phyloP scores from a whole-genome alignment of 176 grass and related monocot species.

The Carex parvula region DNA sequence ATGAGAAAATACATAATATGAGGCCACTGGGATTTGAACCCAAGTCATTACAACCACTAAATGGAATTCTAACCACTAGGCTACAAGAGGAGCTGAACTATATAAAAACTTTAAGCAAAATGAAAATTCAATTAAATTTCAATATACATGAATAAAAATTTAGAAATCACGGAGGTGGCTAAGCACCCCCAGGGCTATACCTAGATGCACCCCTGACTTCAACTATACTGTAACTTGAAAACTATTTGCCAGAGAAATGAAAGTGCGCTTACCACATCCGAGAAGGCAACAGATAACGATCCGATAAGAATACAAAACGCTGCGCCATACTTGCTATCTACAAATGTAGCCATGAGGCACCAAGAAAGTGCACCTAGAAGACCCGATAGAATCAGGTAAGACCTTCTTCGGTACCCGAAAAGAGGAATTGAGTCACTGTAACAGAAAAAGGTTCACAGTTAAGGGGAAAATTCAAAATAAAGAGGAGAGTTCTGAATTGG shows the following conservation, averaged over 20 bases:
- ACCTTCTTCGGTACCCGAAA: constrained; percentile 93
- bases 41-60: no score
- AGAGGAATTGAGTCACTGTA: constrained; percentile 98
- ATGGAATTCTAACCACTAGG: no score
- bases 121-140: no score
- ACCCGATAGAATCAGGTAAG: constrained; percentile 93
- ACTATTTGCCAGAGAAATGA: not conserved
- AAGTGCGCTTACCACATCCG: constrained; percentile 80
- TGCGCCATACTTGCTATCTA: constrained; percentile 87
- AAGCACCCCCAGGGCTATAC: no score
- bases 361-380: constrained; percentile 95
- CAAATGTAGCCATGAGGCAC: constrained; percentile 80
- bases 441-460: constrained; percentile 4
- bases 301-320: constrained; percentile 86
- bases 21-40: no score
- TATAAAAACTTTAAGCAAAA: no score
- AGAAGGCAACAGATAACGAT: constrained; percentile 98
- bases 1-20: no score
- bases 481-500: not conserved
- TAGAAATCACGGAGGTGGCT: no score
- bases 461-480: not conserved
- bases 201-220: no score
- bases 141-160: no score
- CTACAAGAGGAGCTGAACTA: no score
- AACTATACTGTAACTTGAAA: not conserved